Conservation (phyloP, 164 flowering plant species). For the Buxus sempervirens region DNA sequence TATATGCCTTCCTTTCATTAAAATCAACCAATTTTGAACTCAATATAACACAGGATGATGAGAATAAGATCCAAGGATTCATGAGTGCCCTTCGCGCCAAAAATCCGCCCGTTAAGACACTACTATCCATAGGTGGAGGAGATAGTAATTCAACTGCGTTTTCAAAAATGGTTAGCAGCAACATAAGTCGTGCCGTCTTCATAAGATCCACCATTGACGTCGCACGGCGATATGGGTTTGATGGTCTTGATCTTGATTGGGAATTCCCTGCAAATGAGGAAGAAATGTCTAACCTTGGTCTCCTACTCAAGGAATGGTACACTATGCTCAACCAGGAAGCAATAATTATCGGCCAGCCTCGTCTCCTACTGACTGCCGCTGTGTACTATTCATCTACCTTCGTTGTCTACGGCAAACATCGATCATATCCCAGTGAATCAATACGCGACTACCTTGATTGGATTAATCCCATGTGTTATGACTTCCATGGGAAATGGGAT, state of each 20-base stretch:
- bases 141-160: background rate
- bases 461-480: constrained; percentile 22
- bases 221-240: constrained; percentile 18
- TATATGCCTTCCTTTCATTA: too few species aligned
- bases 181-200: background rate
- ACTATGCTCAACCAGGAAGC: constrained; percentile 12
- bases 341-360: background rate
- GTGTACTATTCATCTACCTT: constrained; percentile 13
- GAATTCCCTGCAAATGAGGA: constrained; percentile 11
- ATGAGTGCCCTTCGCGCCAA: constrained; percentile 17
- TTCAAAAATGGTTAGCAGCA: constrained; percentile 12
- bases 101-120: constrained; percentile 12
- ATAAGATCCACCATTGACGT: constrained; percentile 12
- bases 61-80: too few species aligned
- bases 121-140: constrained; percentile 28
- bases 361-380: too few species aligned
- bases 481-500: too few species aligned
- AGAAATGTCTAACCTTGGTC: too few species aligned
- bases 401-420: background rate
- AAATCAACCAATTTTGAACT: too few species aligned
- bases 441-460: constrained; percentile 12
- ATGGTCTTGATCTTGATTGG: constrained; percentile 26
- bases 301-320: too few species aligned
- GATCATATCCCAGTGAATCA: constrained; percentile 9
- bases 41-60: too few species aligned